Base-by-base conservation (phyloP, 129 eudicot genomes). In the Scalesia atractyloides region DNA sequence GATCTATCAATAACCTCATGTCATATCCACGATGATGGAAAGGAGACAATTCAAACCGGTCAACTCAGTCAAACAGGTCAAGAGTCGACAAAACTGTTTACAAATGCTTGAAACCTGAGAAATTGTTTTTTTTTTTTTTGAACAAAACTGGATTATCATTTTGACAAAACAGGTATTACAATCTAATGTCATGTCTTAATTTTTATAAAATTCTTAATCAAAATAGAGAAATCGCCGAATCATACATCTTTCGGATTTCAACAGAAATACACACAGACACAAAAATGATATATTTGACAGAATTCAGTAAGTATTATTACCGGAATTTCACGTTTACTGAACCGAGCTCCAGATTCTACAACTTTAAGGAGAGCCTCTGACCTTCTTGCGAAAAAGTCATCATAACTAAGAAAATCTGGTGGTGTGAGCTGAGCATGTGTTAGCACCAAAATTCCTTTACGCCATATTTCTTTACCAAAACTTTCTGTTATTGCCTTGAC, bases 401-500 rank as follows among this genome's bases (percentile, higher is more conserved):
- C 96, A 73, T 94, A 90, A 69, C 84, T 80, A 80, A 90, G 86
- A 50, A 86, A 92, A 84, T 90, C 99, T n/a, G 99, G 99, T 56
- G 99, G 97, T 4, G 91, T 86, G 67, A 84, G 85, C 70, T 90
- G 97, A 70, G 97, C 97, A 83, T 94, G 99, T 50, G 99, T 90
- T 51, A 94, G 86, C 68, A 94, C 99, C 48, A 94, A 73, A 12
- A 87, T 16, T 74, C 89, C 94, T 67, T 88, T 82, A 33, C 70
- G 77, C 99, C 99, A 94, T 70, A 94, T 94, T 73, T 83, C 89
- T 76, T 81, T 90, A 57, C 96, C 99, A 71, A 94, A 90, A 80
- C 85, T 88, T 69, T 86, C 89, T 15, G 96, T 83, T 73, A 94
- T 88, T 9, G 94, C 99, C 65, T 79, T 86, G 73, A 90, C 82